These are phyloP conservation scores for Penicillium cosmopolitanum DNA, from an alignment of 495 filamentous ascomycete genomes.

Conservation along the genomic window DNA sequence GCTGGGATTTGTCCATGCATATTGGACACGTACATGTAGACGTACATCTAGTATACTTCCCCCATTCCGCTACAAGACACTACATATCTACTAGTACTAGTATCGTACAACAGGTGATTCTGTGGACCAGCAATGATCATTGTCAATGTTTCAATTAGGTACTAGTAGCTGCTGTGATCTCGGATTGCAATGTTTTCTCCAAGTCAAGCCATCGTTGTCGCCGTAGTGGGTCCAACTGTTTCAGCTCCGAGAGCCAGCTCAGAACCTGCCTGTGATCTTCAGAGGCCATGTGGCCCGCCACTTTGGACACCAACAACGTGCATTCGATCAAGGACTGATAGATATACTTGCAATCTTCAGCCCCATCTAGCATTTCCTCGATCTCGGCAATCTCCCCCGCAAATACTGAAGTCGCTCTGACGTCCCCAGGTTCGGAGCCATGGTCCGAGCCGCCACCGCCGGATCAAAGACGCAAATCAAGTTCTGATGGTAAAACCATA, in stretches of 20 bases:
- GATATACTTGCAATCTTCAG: slow-evolving; percentile 77
- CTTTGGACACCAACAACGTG: slow-evolving; percentile 41
- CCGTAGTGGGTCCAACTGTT: slow-evolving; percentile 70
- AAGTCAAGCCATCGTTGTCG: slow-evolving; percentile 69
- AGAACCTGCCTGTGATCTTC: slow-evolving; percentile 50
- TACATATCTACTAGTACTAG: not conserved
- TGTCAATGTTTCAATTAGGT: slow-evolving; percentile 8
- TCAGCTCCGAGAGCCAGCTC: slow-evolving; percentile 66
- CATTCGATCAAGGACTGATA: slow-evolving; percentile 76
- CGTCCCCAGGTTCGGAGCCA: slow-evolving; percentile 62
- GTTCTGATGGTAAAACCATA: slow-evolving; percentile 96
- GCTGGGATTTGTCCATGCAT: not conserved
- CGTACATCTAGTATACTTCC: not conserved
- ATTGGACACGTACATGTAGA: not conserved
- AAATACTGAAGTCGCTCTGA: slow-evolving; percentile 68
- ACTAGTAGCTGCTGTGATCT: not conserved
- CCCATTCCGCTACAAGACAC: slow-evolving; percentile 5
- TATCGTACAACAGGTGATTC: not conserved
- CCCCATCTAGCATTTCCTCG: slow-evolving; percentile 73
- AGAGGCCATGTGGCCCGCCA: slow-evolving; percentile 34
- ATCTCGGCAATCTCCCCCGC: slow-evolving; percentile 67
- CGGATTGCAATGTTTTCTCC: slow-evolving; percentile 40
- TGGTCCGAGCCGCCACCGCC: slow-evolving; percentile 50
- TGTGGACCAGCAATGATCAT: not conserved
- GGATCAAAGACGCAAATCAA: slow-evolving; percentile 68